Base-by-base conservation (phyloP, 1,284 basidiomycete species). In the Naganishia cerealis region DNA sequence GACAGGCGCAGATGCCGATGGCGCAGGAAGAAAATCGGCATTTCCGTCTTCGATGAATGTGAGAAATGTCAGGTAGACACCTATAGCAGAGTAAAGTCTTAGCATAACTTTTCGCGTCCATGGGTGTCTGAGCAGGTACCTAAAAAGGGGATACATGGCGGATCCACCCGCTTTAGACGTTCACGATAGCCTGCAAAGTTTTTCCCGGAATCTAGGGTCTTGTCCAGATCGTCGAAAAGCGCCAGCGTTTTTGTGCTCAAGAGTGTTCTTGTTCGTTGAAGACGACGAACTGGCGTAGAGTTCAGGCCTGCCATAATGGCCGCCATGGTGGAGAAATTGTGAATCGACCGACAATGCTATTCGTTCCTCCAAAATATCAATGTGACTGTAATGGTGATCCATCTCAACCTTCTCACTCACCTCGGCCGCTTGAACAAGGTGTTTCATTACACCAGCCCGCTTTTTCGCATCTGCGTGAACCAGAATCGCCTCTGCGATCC, bases 11-110 rank as follows among this genome's bases (percentile, higher is more conserved):
- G 24, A 57, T 56, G 18, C 61, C 63, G 54, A 71, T 42, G 73
- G 71, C 26, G 87, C 86, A 6, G 92, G 81, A 68, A 87, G 87
- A 55, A 77, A 73, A 82, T 99, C 92, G 66, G 91, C 90, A 77
- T 94, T 94, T n/a, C 95, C 96, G 76, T 99, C 96, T 79, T 97
- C 93, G 78, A 97, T 96, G 81, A 99, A 98, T 3, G 94, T 94
- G 67, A 99, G 84, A 29, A 92, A 92, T 4, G 94, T 94, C 21
- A 99, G 86, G 83, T 96, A 98, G 67, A 97, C 91, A 74, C 95
- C 93, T 95, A 63, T 16, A 7, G 39, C 15, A 40, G 40, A 55
- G 29, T 57, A 18, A 50, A 42, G 57, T 26, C 24, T 43, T 43
- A 65, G 52, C 38, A 54, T 43, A 18, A 36, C 46, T 21, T 40